Base-by-base conservation (phyloP, 768 basidiomycete species). In the Mycena belliarum region DNA sequence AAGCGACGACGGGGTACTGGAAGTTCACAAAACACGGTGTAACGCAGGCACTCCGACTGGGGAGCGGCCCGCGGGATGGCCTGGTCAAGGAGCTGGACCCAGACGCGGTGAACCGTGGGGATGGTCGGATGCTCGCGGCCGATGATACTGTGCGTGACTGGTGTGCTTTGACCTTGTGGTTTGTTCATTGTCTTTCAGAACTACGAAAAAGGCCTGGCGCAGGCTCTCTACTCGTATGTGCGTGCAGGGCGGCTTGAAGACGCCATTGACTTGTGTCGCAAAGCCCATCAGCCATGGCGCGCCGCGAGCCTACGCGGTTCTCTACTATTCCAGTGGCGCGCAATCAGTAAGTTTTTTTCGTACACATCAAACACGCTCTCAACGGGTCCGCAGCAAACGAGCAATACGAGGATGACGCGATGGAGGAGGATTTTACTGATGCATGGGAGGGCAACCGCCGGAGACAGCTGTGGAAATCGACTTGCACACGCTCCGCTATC, bases 291-390 rank as follows among this genome's bases (percentile, higher is more conserved):
- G 62, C 89, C 93, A 0, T 98, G 95, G 96, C 81, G 94, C 23
- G 93, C 93, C 3, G 93, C 95, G 2, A 90, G 87, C 53, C 83
- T 98, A 41, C 86, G 90, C 7, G 96, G 96, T 1, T 88, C 91
- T 1, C 71, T 85, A 26, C 70, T 93, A 20, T 95, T 93, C 66
- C 78, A 80, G 29, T 95, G 93, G 89, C 77, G 78, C 43, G 81
- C 83, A 0, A 79, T 95, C 3, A 82, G 90, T 90, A 28, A 20
- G 46, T 42, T 18, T 32, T 29, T 26, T 41, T 11, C 12, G 20
- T 3, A n/a, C 18, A 14, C 37, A 6, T 14, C 48, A 16, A 16
- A 3, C 32, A 37, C 35, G 3, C 12, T 20, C 29, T 23, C 41
- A 48, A 28, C 47, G n/a, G 24, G 7, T 28, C 26, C 44, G 24